phyloP scores from a whole-genome alignment of 306 rosid species.

The Delonix regia region DNA sequence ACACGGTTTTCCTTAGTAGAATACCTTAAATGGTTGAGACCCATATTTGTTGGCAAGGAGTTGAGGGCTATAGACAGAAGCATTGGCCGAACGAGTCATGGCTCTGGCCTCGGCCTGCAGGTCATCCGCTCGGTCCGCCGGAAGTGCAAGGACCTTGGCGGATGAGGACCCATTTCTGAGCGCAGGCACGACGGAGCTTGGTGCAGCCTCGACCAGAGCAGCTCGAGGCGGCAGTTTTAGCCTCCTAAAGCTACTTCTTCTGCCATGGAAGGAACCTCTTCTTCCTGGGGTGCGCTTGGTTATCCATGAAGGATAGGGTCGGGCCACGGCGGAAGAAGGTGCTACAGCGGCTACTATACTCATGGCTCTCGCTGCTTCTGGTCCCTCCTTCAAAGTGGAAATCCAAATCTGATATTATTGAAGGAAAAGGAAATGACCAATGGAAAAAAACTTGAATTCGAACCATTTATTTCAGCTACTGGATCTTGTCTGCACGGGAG shows the following conservation, averaged over 20 bases:
- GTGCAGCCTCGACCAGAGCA: constrained; percentile 57
- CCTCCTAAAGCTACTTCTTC: constrained; percentile 26
- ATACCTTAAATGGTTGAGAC: constrained; percentile 63
- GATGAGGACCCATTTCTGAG: constrained; percentile 36
- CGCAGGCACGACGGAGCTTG: constrained; percentile 38
- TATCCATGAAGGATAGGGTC: constrained; percentile 41
- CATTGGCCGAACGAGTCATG: constrained; percentile 66
- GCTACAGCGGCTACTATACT: constrained; percentile 26
- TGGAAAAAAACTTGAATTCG: not conserved
- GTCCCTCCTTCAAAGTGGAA: not conserved
- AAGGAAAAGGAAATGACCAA: not conserved
- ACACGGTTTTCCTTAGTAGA: not conserved
- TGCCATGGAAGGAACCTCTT: constrained; percentile 34
- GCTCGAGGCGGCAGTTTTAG: constrained; percentile 34
- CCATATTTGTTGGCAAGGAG: constrained; percentile 60
- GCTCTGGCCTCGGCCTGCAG: constrained; percentile 81
- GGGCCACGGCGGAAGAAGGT: not conserved
- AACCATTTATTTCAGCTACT: not conserved
- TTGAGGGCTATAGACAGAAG: constrained; percentile 67
- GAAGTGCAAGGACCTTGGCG: constrained; percentile 33
- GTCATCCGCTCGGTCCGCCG: constrained; percentile 60
- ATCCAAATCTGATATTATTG: not conserved
- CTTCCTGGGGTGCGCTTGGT: constrained; percentile 23
- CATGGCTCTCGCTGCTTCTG: constrained; percentile 28
- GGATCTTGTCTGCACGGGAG: not conserved